Evolutionary conservation across 345 rosid species (phyloP), one percentile per base, ranked within the genome.

Genomic region (Aegle marmelos): DNA sequence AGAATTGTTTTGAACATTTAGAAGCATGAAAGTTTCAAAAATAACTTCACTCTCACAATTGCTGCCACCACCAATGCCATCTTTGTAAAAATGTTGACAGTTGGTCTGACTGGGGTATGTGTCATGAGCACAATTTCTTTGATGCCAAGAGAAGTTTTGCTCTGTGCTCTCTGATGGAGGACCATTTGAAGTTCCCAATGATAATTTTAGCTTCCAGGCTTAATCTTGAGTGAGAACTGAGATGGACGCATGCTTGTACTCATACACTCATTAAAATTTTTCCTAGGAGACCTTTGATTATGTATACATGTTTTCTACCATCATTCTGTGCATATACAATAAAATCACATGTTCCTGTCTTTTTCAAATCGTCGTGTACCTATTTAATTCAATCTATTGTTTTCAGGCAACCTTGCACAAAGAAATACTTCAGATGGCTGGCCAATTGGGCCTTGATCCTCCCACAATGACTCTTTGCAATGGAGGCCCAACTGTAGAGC

Each of bases 391-490:
- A 68, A 54, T 61, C 30, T 17, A 28, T 63, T 25, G 31, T 66
- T 80, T 79, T 45, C 83, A 96, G 99, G 98, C 99, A 30, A 92
- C 98, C 76, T 90, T 94, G 88, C 97, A 91, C 75, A 87, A 89
- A 83, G 87, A 88, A 83, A 79, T 94, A 57, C 91, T 97, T 59
- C 83, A 90, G 87, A 97, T 94, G 98, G 98, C 99, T 83, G 98
- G 99, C 53, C 99, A 97, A 76, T 78, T 94, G 87, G 98, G 98
- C 27, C 94, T 97, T 73, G 91, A 93, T 80, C 98, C 98, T 79
- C 92, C 98, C 53, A 90, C 93, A 1, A 94, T 93, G 98, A 84
- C 82, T 77, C 87, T 94, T 27, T 83, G 81, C 83, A 77, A 27
- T 22, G 97, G 88, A 74, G 95, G 95, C 34, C 80, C 92, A 57